Evolutionary conservation across 2,329 filamentous ascomycete species (phyloP).

Genomic region (Talaromyces sp.): DNA sequence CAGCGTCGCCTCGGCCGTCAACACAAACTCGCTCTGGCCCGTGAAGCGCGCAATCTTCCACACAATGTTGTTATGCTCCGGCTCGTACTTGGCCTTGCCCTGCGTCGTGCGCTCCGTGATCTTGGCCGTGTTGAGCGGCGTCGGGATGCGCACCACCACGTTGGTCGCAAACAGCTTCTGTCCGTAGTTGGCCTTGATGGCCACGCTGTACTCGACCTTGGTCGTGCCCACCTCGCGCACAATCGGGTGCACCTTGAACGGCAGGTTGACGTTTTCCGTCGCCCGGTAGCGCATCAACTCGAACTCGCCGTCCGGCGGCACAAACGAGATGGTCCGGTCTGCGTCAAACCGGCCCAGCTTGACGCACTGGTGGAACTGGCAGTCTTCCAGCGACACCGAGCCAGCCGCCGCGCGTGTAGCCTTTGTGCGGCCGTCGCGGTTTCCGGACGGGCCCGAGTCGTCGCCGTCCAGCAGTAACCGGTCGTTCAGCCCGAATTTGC

Average conservation of each 20-base stretch:
- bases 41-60: conserved; percentile 99
- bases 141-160: conserved; percentile 88
- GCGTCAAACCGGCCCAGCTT: conserved; percentile 96
- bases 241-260: conserved; percentile 98
- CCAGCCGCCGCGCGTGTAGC: conserved; percentile 93
- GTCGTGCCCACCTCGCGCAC: conserved; percentile 96
- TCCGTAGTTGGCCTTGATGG: conserved; percentile 94
- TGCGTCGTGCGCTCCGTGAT: conserved; percentile 91
- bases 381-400: conserved; percentile 93
- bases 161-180: conserved; percentile 96
- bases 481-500: conserved; percentile 98
- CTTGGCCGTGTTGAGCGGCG: conserved; percentile 90
- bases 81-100: conserved; percentile 97
- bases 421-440: conserved; percentile 55
- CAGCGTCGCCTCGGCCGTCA: conserved; percentile 87
- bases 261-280: conserved; percentile 96
- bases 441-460: conserved; percentile 44
- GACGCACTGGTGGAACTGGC: conserved; percentile 98
- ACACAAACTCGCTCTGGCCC: conserved; percentile 92
- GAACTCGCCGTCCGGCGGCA: conserved; percentile 95
- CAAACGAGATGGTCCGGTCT: conserved; percentile 93
- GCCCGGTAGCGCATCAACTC: conserved; percentile 98
- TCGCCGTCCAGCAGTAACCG: conserved; percentile 82
- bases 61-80: conserved; percentile 93
- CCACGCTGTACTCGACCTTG: conserved; percentile 98